Base-by-base conservation (phyloP, 2,329 filamentous ascomycete species). In the Pyrenophora tritici-repentis region DNA sequence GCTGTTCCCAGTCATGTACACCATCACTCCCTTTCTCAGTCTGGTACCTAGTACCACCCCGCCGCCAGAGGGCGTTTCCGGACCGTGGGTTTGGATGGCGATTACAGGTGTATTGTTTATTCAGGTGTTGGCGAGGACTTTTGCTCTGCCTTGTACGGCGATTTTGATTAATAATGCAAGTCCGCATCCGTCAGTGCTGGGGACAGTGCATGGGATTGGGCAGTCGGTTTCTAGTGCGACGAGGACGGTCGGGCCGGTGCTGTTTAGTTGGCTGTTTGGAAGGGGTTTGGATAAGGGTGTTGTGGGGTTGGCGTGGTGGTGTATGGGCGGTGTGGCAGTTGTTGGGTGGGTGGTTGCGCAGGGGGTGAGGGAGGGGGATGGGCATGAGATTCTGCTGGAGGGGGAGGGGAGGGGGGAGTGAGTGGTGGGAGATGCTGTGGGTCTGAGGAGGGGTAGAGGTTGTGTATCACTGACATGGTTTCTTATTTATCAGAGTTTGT, bases 351-450 rank as follows among this genome's bases (percentile, higher is more conserved):
- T 81, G 4, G 78, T 80, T 4, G 86, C 82, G 45, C 77, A 79
- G 59, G 78, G 81, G 52, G 81, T 87, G 7, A 74, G 73, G 43
- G 85, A 88, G 58, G 85, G 85, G 0, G 75, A 85, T 61, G 86
- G 86, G 0, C 84, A 87, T 66, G 85, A 87, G 67, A 82, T 88
- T 38, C 78, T 84, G 76, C 66, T 88, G 2, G 82, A 86, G 22
- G 85, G 50, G n/a, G 50, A 49, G 22, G n/a, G n/a, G n/a, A n/a
- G n/a, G n/a, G n/a, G n/a, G n/a, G n/a, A n/a, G n/a, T n/a, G n/a
- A n/a, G n/a, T n/a, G n/a, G n/a, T n/a, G n/a, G n/a, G n/a, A n/a
- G n/a, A n/a, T n/a, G n/a, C n/a, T n/a, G n/a, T n/a, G n/a, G n/a
- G n/a, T n/a, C n/a, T n/a, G n/a, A n/a, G n/a, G n/a, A n/a, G n/a